phyloP scores from a whole-genome alignment of 1,284 basidiomycete genomes.

The Cryptococcus sp. region DNA sequence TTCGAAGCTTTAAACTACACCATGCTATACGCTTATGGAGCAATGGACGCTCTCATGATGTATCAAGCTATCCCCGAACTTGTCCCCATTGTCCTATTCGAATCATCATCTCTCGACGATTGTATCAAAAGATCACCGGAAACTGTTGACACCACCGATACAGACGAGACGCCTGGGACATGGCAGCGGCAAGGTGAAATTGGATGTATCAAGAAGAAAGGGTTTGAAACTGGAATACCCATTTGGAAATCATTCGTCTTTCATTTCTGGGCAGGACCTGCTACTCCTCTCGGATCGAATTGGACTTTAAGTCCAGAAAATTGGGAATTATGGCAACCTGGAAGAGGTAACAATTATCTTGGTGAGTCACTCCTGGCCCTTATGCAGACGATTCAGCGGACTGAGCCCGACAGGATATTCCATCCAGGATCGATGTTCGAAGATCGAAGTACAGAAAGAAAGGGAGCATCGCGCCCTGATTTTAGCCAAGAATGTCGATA shows the following conservation, averaged over 20 bases:
- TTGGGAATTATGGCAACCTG: conserved; percentile 15
- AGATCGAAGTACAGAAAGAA: conserved; percentile 13
- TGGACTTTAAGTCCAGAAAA: conserved; percentile 46
- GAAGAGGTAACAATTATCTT: conserved; percentile 33
- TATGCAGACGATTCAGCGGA: neutral
- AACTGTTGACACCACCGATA: conserved; percentile 1
- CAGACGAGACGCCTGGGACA: conserved; percentile 6
- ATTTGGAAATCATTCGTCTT: conserved; percentile 41
- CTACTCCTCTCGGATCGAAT: conserved; percentile 28
- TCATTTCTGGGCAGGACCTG: conserved; percentile 32
- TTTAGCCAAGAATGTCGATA: conserved; percentile 39
- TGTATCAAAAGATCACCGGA: conserved; percentile 9
- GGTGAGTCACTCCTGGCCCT: conserved; percentile 16
- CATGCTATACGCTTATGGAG: conserved; percentile 18
- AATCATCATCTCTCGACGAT: conserved; percentile 6
- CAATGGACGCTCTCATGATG: conserved; percentile 19
- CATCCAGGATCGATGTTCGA: conserved; percentile 38
- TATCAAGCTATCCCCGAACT: conserved; percentile 29
- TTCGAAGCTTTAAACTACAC: conserved; percentile 22
- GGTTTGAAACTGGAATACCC: conserved; percentile 33
- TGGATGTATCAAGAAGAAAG: conserved; percentile 14
- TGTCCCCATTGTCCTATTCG: conserved; percentile 21
- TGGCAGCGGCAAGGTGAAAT: conserved; percentile 3
- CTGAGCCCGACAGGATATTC: conserved; percentile 35
- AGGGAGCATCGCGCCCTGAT: conserved; percentile 41